Percentiles rank a stretch among this genome's conserved stretches.
These are phyloP conservation scores for Byssochlamys sp. DNA, from an alignment of 2,329 filamentous ascomycete species.

Conservation along the genomic window DNA sequence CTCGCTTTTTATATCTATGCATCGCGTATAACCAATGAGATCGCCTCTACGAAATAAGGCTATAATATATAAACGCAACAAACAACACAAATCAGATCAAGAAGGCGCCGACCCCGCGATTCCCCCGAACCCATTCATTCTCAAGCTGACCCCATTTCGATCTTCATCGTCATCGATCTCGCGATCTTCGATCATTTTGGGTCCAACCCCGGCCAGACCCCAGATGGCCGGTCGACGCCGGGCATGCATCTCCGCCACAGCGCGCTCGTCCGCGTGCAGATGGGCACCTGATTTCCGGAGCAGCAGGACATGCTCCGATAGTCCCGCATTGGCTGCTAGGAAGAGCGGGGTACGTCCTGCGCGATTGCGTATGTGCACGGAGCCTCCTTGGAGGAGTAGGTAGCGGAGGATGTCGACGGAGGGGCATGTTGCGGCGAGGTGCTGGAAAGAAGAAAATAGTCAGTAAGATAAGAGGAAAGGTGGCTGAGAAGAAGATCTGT, in stretches of 20 bases:
- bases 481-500: background rate
- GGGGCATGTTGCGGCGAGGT: conserved; percentile 49
- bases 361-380: conserved; percentile 51
- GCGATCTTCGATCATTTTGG: conserved; percentile 6
- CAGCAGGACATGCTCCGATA: conserved; percentile 45
- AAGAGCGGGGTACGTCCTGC: conserved; percentile 51
- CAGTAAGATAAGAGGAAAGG: background rate
- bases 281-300: conserved; percentile 50
- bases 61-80: too few relatives aligned
- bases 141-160: background rate
- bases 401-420: conserved; percentile 47
- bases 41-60: too few relatives aligned
- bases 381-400: conserved; percentile 48
- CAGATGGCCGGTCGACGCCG: conserved; percentile 33
- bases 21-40: too few relatives aligned
- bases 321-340: conserved; percentile 48
- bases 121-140: background rate
- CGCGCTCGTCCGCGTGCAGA: conserved; percentile 48
- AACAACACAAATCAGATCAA: background rate
- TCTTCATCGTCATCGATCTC: background rate
- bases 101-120: background rate
- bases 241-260: conserved; percentile 42
- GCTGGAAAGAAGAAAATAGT: conserved; percentile 27
- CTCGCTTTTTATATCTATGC: too few relatives aligned
- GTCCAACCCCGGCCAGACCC: conserved; percentile 34